Base-by-base conservation (phyloP, 140 eudicot species). In the Ambrosia hybrid region DNA sequence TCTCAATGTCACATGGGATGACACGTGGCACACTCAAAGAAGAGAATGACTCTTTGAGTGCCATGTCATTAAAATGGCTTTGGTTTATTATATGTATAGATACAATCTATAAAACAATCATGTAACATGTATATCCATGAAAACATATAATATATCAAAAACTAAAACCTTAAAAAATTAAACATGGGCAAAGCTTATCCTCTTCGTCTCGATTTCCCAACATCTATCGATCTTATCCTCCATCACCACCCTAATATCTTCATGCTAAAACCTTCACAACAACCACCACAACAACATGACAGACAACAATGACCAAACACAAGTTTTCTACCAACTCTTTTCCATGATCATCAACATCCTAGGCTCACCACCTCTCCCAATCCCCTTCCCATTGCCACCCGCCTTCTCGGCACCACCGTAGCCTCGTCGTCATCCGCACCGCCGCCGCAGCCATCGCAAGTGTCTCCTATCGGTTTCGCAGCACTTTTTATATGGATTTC, bases 401-500 rank as follows among this genome's bases (percentile, higher is more conserved):
- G 8, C 72, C 30, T 67, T 74, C 63, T 10, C 71, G 57, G 67
- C 33, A 13, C 70, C 73, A 34, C 77, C 65, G 34, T 34, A 9
- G 59, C 88, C 38, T 68, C 88, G 17, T 62, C 82, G 3, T 69
- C 89, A 33, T 51, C 69, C 30, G 43, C 78, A 1, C 56, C 77
- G 39, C 14, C 71, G 2, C 60, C 39, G 48, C 43, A 38, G 16
- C 56, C 73, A 21, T 61, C 83, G 6, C 84, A 60, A 51, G 62
- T 76, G 9, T 76, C 96, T 30, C 82, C 97, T 11, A 58, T 88
- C 7, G 87, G 84, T 6, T 88, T 91, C 51, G 91, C 94, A 0
- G 79, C 85, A 1, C 62, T 91, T 5, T 84, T 88, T 26, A 68
- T 88, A 16, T 87, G 86, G 59, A 81, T 91, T 3, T 91, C 97